Evolutionary conservation across 371 early-diverging fungal genomes (phyloP).

Genomic region (Batrachochytrium dendrobatidis): DNA sequence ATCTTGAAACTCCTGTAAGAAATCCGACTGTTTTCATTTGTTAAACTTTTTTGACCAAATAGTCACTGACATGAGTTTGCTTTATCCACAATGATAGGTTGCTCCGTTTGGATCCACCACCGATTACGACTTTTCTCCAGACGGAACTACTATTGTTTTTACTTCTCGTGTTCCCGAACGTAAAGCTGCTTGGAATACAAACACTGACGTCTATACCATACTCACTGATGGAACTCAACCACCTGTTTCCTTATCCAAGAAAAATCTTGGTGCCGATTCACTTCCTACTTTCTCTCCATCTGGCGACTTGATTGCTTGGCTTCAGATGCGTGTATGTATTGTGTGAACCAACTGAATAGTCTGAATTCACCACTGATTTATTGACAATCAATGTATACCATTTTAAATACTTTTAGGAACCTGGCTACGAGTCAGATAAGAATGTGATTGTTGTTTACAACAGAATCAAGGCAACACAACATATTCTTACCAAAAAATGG

Average conservation of each 20-base stretch:
- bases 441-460: constrained; percentile 61
- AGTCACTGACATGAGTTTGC: no score
- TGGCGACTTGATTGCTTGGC: constrained; percentile 56
- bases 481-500: constrained; percentile 50
- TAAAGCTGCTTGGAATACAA: constrained; percentile 72
- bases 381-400: neutral
- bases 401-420: constrained; percentile 13
- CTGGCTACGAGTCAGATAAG: constrained; percentile 71
- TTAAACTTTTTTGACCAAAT: no score
- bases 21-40: neutral
- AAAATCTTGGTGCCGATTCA: constrained; percentile 56
- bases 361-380: neutral
- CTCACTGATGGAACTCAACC: constrained; percentile 37
- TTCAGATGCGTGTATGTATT: constrained; percentile 54
- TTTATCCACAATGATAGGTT: neutral
- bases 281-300: constrained; percentile 56
- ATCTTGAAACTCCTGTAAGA: constrained; percentile 36
- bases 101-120: constrained; percentile 53
- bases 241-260: constrained; percentile 47
- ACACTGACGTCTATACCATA: constrained; percentile 61
- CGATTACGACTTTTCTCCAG: constrained; percentile 56
- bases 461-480: constrained; percentile 28
- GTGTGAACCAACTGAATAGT: neutral
- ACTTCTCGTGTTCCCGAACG: constrained; percentile 53
- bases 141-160: constrained; percentile 63